Base-by-base conservation (phyloP, 305 asterid genomes). In the Solanum hybrid region DNA sequence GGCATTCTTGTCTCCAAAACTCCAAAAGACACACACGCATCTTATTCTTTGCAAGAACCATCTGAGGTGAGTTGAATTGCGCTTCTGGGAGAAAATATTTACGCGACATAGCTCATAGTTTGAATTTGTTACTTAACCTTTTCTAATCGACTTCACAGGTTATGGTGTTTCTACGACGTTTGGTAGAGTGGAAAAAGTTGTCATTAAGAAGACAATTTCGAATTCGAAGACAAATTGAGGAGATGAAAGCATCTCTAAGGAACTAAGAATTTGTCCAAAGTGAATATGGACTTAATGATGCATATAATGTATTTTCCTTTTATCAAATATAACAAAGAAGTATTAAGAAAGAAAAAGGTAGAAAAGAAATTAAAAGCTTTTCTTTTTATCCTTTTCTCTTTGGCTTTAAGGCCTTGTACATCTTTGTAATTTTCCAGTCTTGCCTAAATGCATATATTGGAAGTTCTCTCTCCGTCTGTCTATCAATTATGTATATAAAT, bases 1-100 rank as follows among this genome's bases (percentile, higher is more conserved):
- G 99, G 99, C 27, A 96, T 97, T 91, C 97, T 97, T 12, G 99
- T 97, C 20, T 97, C 99, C 24, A 95, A 95, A 92, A 92, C 92
- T 89, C 98, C 98, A 8, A 97, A 93, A 91, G 99, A 97, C 79
- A 96, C 99, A 5, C 94, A 92, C 88, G 99, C 99, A 27, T 94
- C 98, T 20, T 97, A 97, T 91, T 96, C 97, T 20, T 91, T 97
- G 89, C 97, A 94, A 93, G 99, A 96, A 90, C 99, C 99, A 79
- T 91, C 98, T 6, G 98, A 97, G 98, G 99, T 93, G 88, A 41
- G 24, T 41, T 79, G 77, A 68, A 68, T 68, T n/a, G 76, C 14
- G 14, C 13, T 61, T 61, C 26, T 61, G 27, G 13, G 13, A 68
- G 76, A n/a, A n/a, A 68, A 11, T 70, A 70, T 70, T 70, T 70